Conservation (phyloP, 352 stramenopile species). For the Globisporangium parvum region DNA sequence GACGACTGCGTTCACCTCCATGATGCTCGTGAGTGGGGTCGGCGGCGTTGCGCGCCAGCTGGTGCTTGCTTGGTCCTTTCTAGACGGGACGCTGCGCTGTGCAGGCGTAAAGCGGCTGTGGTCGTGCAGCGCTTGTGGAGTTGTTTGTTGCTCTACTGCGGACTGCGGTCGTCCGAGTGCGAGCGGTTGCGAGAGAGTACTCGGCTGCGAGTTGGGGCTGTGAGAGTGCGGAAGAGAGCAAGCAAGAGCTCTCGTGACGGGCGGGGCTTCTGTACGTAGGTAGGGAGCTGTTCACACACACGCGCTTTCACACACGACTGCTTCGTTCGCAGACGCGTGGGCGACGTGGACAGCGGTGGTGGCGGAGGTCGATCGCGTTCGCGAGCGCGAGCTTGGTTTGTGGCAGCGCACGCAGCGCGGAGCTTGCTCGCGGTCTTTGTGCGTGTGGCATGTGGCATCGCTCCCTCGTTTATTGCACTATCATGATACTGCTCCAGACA, state of each 20-base stretch:
- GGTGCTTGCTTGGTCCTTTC: slow-evolving; percentile 2
- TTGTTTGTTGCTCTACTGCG: not conserved
- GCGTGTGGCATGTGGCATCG: too few relatives aligned
- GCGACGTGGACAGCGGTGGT: not conserved
- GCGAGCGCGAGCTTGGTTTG: not conserved
- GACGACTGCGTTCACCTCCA: slow-evolving; percentile 20
- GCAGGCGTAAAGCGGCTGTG: not conserved
- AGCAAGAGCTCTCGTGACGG: not conserved
- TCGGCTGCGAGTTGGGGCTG: not conserved
- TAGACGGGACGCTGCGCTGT: slow-evolving; percentile 7
- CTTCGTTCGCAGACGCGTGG: not conserved
- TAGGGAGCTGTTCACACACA: not conserved
- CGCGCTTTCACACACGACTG: not conserved
- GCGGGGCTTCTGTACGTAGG: not conserved
- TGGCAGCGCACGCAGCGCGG: not conserved
- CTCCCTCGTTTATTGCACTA: too few relatives aligned
- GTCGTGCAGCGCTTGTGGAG: not conserved
- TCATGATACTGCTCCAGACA: too few relatives aligned
- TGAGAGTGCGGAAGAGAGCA: not conserved
- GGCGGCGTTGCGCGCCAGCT: too few relatives aligned
- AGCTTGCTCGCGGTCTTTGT: too few relatives aligned
- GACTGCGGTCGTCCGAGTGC: not conserved
- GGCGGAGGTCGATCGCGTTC: not conserved
- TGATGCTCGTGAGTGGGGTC: not conserved
- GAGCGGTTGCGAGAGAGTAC: not conserved